These are phyloP conservation scores for Plasmodium gaboni DNA, from an alignment of 169 alveolate species.

Conservation along the genomic window DNA sequence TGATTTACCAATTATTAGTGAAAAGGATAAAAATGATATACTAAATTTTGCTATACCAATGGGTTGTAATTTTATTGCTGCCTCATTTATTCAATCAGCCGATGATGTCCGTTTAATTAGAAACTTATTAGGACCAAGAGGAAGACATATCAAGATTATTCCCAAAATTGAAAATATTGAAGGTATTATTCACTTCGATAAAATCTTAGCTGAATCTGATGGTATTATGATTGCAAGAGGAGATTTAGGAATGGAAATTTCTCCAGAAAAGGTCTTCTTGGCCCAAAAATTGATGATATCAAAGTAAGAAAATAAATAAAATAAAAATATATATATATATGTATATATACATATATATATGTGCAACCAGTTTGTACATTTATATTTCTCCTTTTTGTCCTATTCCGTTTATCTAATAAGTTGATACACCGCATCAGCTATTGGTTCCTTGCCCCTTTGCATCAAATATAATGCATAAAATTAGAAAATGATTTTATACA, in stretches of 20 bases:
- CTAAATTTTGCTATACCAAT: slow-evolving; percentile 97
- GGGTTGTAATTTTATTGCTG: slow-evolving; percentile 96
- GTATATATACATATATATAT: not conserved
- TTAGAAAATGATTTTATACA: slow-evolving; percentile 28
- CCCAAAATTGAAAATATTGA: slow-evolving; percentile 98
- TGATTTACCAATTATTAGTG: slow-evolving; percentile 97
- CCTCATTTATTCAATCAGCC: slow-evolving; percentile 90
- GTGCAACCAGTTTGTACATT: not conserved
- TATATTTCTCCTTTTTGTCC: slow-evolving; percentile 23
- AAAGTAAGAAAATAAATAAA: slow-evolving; percentile 76
- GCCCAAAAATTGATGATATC: slow-evolving; percentile 98
- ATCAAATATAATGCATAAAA: slow-evolving; percentile 20
- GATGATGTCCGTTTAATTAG: slow-evolving; percentile 85
- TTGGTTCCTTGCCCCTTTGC: not conserved
- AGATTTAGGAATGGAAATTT: slow-evolving; percentile 99
- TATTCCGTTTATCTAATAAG: no score
- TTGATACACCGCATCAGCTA: no score
- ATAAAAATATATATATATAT: not conserved
- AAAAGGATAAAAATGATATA: slow-evolving; percentile 97
- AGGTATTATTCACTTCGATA: slow-evolving; percentile 96
- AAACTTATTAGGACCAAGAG: slow-evolving; percentile 88
- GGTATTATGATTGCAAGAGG: slow-evolving; percentile 99
- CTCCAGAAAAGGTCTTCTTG: slow-evolving; percentile 97
- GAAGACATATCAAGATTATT: slow-evolving; percentile 96
- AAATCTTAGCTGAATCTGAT: slow-evolving; percentile 95